phyloP scores from a whole-genome alignment of 2,329 filamentous ascomycete genomes.

The Colletotrichum sp. region DNA sequence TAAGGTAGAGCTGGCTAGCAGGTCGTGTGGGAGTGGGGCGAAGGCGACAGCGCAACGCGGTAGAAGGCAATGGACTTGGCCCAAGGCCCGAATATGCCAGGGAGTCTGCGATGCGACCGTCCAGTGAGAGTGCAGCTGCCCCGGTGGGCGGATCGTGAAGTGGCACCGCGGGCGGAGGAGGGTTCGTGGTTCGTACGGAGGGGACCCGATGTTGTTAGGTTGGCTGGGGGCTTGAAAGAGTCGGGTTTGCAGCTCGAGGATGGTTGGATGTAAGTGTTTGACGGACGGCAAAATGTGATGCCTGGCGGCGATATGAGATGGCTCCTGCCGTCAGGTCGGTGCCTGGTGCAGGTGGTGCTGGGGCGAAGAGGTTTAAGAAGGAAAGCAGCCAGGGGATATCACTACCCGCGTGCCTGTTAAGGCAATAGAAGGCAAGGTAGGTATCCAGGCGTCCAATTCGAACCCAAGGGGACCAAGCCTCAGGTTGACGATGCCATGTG shows the following conservation, averaged over 20 bases:
- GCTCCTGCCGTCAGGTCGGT: not conserved
- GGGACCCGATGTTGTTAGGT: not conserved
- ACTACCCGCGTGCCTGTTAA: not conserved
- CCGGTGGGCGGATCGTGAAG: conserved; percentile 9
- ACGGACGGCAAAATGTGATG: not conserved
- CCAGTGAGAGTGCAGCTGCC: conserved; percentile 4
- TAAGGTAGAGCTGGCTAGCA: not conserved
- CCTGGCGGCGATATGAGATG: not conserved
- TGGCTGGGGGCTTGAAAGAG: not conserved
- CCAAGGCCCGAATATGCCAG: conserved; percentile 13
- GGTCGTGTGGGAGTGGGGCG: not conserved
- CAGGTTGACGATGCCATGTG: conserved; percentile 1
- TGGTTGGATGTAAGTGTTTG: not conserved
- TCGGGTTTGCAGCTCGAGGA: not conserved
- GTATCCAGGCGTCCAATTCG: not conserved
- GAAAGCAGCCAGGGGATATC: not conserved
- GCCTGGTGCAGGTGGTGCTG: not conserved
- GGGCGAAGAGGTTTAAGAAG: not conserved
- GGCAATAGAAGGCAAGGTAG: not conserved
- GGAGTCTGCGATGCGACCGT: conserved; percentile 3
- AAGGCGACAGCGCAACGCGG: not conserved
- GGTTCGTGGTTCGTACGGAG: conserved; percentile 6
- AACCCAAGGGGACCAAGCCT: not conserved
- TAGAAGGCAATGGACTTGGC: not conserved
- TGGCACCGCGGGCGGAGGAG: conserved; percentile 4